Percentiles rank a stretch among this genome's conserved stretches.
Conservation (phyloP, 1,284 basidiomycete species). For the Irpex sp. region DNA sequence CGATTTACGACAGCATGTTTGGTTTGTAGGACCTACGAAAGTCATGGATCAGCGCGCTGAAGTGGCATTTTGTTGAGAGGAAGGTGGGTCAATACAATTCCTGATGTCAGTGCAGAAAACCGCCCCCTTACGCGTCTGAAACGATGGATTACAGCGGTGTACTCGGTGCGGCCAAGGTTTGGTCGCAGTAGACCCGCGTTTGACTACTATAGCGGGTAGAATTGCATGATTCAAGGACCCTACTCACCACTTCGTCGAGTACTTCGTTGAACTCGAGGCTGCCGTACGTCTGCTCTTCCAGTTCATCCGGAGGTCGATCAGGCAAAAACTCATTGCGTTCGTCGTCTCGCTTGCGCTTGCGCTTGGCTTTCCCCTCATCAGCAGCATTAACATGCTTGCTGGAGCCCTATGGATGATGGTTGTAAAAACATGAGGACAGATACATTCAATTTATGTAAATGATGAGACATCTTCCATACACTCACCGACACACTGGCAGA, state of each 20-base stretch:
- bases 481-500: slow-evolving; percentile 11
- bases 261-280: slow-evolving; percentile 72
- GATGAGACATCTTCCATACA: slow-evolving; percentile 13
- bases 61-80: background rate
- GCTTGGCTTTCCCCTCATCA: slow-evolving; percentile 9
- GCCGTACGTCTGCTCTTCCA: slow-evolving; percentile 34
- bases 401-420: background rate
- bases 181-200: background rate
- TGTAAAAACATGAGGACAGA: background rate
- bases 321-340: slow-evolving; percentile 63
- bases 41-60: slow-evolving; percentile 9
- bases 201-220: background rate
- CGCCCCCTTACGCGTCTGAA: background rate
- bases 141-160: background rate
- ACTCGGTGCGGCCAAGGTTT: background rate
- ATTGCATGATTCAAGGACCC: background rate
- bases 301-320: slow-evolving; percentile 44
- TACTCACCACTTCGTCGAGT: slow-evolving; percentile 60
- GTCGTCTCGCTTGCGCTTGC: slow-evolving; percentile 41
- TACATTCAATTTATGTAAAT: slow-evolving; percentile 8
- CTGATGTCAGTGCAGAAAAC: background rate
- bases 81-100: background rate
- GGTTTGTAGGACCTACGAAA: slow-evolving; percentile 48
- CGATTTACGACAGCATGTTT: slow-evolving; percentile 80
- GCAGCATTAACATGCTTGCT: background rate